Percentiles rank a stretch among this genome's conserved stretches.
Evolutionary conservation across 129 eudicot species (phyloP).

Genomic region (Chrysanthemum lavandulifolium): DNA sequence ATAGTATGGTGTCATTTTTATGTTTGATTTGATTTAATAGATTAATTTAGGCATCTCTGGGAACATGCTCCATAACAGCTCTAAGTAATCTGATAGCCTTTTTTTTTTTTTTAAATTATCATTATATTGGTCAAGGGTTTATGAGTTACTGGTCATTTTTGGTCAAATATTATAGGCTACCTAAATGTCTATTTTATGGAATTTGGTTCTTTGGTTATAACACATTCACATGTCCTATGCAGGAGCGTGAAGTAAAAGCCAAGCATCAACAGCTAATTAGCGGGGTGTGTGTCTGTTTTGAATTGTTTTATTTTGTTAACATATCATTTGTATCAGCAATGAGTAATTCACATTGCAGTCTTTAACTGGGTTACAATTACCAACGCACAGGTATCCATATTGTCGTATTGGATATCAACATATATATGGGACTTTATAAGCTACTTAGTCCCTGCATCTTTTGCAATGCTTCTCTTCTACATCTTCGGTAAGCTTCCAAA

Average conservation of each 20-base stretch:
- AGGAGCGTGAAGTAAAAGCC: slow-evolving; percentile 99
- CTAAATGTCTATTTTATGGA: background rate
- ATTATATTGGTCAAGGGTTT: background rate
- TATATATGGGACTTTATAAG: slow-evolving; percentile 97
- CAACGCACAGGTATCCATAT: slow-evolving; percentile 75
- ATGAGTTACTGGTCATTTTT: slow-evolving; percentile 13
- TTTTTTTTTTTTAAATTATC: too few relatives aligned
- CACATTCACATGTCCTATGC: slow-evolving; percentile 26
- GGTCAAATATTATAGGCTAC: background rate
- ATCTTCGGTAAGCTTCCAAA: slow-evolving; percentile 67
- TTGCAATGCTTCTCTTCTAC: slow-evolving; percentile 78
- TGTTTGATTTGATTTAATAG: background rate
- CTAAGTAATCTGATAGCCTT: background rate
- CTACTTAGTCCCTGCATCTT: slow-evolving; percentile 80
- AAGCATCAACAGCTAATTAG: slow-evolving; percentile 97
- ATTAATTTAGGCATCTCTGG: background rate
- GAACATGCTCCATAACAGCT: background rate
- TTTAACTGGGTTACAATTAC: slow-evolving; percentile 46
- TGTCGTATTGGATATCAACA: slow-evolving; percentile 90
- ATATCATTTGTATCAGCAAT: slow-evolving; percentile 9
- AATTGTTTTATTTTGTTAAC: slow-evolving; percentile 12
- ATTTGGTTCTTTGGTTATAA: slow-evolving; percentile 6
- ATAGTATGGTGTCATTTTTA: background rate
- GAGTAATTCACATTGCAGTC: background rate
- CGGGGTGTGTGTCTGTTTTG: slow-evolving; percentile 63